Evolutionary conservation across 2,329 filamentous ascomycete species (phyloP), one percentile per base, ranked within the genome.

Genomic region (Cladophialophora psammophila): DNA sequence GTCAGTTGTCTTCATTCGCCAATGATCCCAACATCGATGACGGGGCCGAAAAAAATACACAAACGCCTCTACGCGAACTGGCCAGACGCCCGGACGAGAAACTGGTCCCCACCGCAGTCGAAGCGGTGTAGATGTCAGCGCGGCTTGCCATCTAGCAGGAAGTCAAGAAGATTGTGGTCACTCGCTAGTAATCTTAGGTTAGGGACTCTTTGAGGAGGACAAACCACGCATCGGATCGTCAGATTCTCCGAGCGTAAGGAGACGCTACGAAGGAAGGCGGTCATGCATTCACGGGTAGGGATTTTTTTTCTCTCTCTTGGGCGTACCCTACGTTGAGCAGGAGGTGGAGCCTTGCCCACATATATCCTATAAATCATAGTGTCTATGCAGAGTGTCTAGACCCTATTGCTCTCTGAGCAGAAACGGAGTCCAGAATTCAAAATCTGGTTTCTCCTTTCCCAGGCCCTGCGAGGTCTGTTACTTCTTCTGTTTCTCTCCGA

Each of bases 401-500:
- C 45, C 45, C 26, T 31, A 12, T 18, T 50, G 45, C 45, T 50
- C 45, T 10, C 45, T 50, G 45, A 50, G 45, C 45, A 50, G 45
- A 13, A 50, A 50, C 4, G 18, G 26, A 50, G 10, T 26, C 9
- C 45, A 10, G 10, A 26, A 48, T 1, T 1, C 15, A 20, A 13
- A 50, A 50, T 31, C 20, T 10, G 10, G 1, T 26, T 50, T 50
- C 45, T 13, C 8, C 5, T 13, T 26, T 26, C 26, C 45, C 18
- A 50, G 15, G 6, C 20, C 18, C 26, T 50, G 20, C 45, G 15
- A 50, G 0, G 0, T 15, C 45, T 50, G 10, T 31, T 31, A 1
- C 1, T 50, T 31, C 1, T 50, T 31, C 9, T 8, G 18, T 26
- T 26, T 26, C 18, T 13, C 45, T 50, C n/a, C 26, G 20, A 10